Conservation (phyloP, 495 filamentous ascomycete genomes). For the Apiosordaria backusii region DNA sequence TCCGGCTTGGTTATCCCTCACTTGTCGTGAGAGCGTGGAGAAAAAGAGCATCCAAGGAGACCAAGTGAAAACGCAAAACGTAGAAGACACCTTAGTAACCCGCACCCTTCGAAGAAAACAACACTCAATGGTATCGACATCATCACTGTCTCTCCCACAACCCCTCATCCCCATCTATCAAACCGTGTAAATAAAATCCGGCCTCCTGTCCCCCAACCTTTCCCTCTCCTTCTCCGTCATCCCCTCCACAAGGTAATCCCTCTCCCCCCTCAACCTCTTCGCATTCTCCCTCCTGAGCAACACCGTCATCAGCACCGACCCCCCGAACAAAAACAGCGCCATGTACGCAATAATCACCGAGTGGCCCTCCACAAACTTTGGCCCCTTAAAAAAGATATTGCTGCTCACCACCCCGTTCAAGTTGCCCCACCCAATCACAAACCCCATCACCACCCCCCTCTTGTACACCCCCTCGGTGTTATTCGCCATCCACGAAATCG, state of each 20-base stretch:
- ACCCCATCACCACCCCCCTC: constrained; percentile 77
- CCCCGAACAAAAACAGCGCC: constrained; percentile 49
- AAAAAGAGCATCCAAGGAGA: neutral
- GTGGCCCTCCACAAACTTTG: constrained; percentile 47
- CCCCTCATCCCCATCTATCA: constrained; percentile 7
- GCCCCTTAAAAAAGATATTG: constrained; percentile 58
- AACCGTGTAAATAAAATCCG: constrained; percentile 73
- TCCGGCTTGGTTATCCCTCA: no score
- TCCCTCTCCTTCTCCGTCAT: constrained; percentile 57
- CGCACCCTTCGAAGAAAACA: neutral
- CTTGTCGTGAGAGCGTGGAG: neutral
- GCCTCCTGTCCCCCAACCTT: constrained; percentile 64
- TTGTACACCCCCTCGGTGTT: constrained; percentile 93
- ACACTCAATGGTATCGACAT: neutral
- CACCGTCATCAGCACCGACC: constrained; percentile 58
- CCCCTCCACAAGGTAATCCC: constrained; percentile 66
- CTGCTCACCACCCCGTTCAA: constrained; percentile 80
- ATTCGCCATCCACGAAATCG: constrained; percentile 84
- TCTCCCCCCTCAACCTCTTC: constrained; percentile 56
- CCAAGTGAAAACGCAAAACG: neutral
- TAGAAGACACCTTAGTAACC: neutral
- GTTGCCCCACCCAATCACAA: constrained; percentile 93
- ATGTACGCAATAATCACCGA: constrained; percentile 47
- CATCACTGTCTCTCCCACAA: neutral
- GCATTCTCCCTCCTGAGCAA: constrained; percentile 65